phyloP scores from a whole-genome alignment of 1,284 basidiomycete species.

The Papiliotrema nemorosa region DNA sequence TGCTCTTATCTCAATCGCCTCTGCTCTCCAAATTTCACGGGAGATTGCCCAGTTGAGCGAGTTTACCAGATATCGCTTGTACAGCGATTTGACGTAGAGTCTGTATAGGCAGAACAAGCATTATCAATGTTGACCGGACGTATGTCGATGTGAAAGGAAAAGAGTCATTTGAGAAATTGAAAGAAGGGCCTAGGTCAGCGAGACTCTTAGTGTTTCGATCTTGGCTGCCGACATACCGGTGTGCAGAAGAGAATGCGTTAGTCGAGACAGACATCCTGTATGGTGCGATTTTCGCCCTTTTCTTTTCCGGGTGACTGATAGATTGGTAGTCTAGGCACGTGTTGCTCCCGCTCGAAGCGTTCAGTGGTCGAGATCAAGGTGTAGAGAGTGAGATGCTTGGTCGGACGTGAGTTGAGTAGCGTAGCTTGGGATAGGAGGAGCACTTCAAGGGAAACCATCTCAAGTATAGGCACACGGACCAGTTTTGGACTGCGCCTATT shows the following conservation, averaged over 20 bases:
- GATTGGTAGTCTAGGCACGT: neutral
- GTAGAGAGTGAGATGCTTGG: too few species aligned
- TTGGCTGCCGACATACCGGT: neutral
- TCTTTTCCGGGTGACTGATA: too few species aligned
- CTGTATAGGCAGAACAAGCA: slow-evolving; percentile 17
- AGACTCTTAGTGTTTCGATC: neutral
- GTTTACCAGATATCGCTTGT: slow-evolving; percentile 79
- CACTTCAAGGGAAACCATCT: too few species aligned
- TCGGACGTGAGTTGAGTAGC: too few species aligned
- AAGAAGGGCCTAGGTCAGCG: neutral
- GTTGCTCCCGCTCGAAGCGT: neutral
- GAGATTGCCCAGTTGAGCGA: slow-evolving; percentile 83
- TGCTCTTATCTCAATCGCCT: slow-evolving; percentile 79
- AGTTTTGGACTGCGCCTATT: neutral
- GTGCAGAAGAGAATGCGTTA: neutral
- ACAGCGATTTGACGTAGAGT: slow-evolving; percentile 85
- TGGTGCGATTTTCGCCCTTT: neutral
- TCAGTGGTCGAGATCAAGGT: too few species aligned
- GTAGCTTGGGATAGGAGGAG: too few species aligned
- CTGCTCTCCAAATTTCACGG: slow-evolving; percentile 76
- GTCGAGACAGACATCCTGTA: neutral
- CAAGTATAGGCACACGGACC: too few species aligned
- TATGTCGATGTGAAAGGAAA: neutral
- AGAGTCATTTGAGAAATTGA: neutral
- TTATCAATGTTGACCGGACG: too few species aligned